These are phyloP conservation scores for Termitomyces heimii DNA, from an alignment of 768 basidiomycete species.

Conservation along the genomic window DNA sequence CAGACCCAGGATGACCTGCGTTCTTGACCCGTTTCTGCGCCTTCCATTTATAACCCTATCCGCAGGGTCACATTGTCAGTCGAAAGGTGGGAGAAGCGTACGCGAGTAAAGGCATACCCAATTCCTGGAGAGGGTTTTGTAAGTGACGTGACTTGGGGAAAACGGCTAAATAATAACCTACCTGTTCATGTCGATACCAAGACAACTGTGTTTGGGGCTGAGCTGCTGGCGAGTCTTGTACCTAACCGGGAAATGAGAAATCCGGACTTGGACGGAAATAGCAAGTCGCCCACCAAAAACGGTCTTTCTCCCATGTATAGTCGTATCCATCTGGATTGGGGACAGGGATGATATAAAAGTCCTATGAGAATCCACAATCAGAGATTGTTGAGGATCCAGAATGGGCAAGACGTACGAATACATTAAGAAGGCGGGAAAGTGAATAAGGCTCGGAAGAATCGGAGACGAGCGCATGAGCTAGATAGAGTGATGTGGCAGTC, in stretches of 20 bases:
- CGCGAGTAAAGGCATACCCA: conserved; percentile 34
- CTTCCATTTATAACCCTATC: conserved; percentile 70
- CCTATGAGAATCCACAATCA: conserved; percentile 22
- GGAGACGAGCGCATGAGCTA: conserved; percentile 64
- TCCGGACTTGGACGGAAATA: background rate
- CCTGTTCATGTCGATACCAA: conserved; percentile 79
- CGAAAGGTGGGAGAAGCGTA: background rate
- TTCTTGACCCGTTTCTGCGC: conserved; percentile 14
- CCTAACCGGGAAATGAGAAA: conserved; percentile 22
- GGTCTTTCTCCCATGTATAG: conserved; percentile 65
- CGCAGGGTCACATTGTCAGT: background rate
- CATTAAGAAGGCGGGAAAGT: conserved; percentile 41
- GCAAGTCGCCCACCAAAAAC: conserved; percentile 45
- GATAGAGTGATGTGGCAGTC: conserved; percentile 64
- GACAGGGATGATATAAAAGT: conserved; percentile 62
- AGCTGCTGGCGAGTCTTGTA: conserved; percentile 67
- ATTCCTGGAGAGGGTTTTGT: conserved; percentile 38
- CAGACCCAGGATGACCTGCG: conserved; percentile 12
- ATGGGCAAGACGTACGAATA: conserved; percentile 35
- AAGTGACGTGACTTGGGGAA: background rate
- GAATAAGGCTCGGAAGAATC: conserved; percentile 41
- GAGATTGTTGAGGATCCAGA: background rate
- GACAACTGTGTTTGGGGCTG: conserved; percentile 42
- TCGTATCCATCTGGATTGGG: conserved; percentile 73
- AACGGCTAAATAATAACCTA: conserved; percentile 18